These are phyloP conservation scores for Aspergillus sp. DNA, from an alignment of 2,329 filamentous ascomycete genomes.

Conservation along the genomic window DNA sequence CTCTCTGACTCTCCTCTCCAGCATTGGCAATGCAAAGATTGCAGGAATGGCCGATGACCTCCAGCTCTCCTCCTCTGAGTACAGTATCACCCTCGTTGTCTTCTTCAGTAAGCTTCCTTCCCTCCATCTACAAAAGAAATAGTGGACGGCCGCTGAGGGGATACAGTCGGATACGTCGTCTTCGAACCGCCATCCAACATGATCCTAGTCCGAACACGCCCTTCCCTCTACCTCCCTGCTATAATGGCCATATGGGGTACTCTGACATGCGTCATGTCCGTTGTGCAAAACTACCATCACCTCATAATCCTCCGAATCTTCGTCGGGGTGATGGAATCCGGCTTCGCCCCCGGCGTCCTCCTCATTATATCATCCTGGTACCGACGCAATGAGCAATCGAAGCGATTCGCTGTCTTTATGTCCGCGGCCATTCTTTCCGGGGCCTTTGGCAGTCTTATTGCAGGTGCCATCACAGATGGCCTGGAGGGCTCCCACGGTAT, in stretches of 20 bases:
- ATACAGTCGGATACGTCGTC: background rate
- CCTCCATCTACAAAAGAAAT: too few relatives aligned
- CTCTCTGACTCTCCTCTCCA: background rate
- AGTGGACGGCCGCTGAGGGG: background rate
- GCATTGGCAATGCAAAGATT: background rate
- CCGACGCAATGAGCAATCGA: background rate
- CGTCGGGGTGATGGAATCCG: background rate
- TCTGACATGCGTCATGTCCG: background rate
- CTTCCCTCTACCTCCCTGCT: background rate
- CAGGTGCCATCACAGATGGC: background rate
- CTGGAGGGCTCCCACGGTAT: background rate
- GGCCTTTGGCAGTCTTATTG: background rate
- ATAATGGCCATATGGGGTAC: constrained; percentile 1
- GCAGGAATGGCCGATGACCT: constrained; percentile 2
- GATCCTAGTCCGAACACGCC: background rate
- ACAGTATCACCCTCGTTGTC: background rate
- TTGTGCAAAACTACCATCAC: background rate
- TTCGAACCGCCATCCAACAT: background rate
- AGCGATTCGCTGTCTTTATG: background rate
- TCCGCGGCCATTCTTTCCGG: background rate
- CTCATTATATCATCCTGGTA: constrained; percentile 5
- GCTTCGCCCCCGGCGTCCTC: background rate
- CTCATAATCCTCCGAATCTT: background rate
- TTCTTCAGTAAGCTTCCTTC: background rate
- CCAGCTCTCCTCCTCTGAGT: background rate